Evolutionary conservation across 2,329 filamentous ascomycete genomes (phyloP).

Genomic region (Cladosporium cucumerinum): DNA sequence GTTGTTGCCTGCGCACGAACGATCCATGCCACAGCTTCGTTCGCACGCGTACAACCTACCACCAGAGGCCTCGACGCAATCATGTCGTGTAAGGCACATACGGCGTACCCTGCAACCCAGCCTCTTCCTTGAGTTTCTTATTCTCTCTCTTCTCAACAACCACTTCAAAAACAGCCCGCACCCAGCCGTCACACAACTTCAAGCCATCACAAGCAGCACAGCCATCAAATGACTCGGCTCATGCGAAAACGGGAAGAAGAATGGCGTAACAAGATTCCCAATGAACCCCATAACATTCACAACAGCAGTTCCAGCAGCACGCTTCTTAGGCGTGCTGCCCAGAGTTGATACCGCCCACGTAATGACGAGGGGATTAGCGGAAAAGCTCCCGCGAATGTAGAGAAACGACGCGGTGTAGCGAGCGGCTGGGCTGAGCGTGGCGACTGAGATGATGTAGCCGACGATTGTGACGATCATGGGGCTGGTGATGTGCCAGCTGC

Average conservation of each 20-base stretch:
- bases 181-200: background rate
- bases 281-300: conserved; percentile 47
- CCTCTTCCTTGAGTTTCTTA: conserved; percentile 2
- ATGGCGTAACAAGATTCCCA: conserved; percentile 41
- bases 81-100: background rate
- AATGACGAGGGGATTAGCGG: conserved; percentile 36
- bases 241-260: conserved; percentile 33
- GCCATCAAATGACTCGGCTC: conserved; percentile 13
- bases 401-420: conserved; percentile 35
- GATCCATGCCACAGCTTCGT: background rate
- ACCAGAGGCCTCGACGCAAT: background rate
- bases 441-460: conserved; percentile 8
- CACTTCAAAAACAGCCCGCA: conserved; percentile 4
- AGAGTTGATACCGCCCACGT: conserved; percentile 37
- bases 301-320: conserved; percentile 47
- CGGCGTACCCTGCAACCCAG: background rate
- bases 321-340: conserved; percentile 41
- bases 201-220: conserved; percentile 16
- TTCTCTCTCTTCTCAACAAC: conserved; percentile 12
- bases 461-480: background rate
- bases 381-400: conserved; percentile 34
- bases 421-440: background rate
- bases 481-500: conserved; percentile 33
- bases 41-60: background rate
- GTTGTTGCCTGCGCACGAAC: background rate